Conservation (phyloP, 1,284 basidiomycete genomes). For the Megacollybia platyphylla region DNA sequence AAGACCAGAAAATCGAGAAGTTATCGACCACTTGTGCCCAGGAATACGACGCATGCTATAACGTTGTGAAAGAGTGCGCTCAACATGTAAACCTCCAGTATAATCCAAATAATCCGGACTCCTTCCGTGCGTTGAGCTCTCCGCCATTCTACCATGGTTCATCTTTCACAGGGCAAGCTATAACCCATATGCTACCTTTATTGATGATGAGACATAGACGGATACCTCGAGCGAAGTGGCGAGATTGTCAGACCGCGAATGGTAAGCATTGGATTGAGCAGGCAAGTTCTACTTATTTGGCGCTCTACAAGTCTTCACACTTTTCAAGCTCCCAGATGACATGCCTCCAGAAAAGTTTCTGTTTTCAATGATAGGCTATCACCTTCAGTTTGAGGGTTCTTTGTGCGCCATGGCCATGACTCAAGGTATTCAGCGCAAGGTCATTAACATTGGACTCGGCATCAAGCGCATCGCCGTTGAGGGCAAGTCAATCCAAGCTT, state of each 20-base stretch:
- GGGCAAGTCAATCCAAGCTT: conserved; percentile 42
- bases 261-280: conserved; percentile 77
- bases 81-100: conserved; percentile 39
- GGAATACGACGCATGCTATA: conserved; percentile 59
- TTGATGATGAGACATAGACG: conserved; percentile 76
- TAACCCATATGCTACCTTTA: conserved; percentile 62
- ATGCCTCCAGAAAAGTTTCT: conserved; percentile 49
- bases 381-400: conserved; percentile 53
- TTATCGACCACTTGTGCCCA: conserved; percentile 11
- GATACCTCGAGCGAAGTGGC: conserved; percentile 63
- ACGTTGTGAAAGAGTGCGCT: conserved; percentile 41
- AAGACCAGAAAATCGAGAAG: not conserved
- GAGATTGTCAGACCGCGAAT: conserved; percentile 40
- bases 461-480: conserved; percentile 52
- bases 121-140: conserved; percentile 38
- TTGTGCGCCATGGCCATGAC: conserved; percentile 74
- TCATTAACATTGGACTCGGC: conserved; percentile 66
- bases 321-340: conserved; percentile 29
- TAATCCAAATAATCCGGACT: conserved; percentile 42
- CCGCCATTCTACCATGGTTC: conserved; percentile 1
- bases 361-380: conserved; percentile 67
- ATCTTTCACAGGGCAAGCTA: conserved; percentile 38
- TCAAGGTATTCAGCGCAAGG: conserved; percentile 58
- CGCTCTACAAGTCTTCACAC: too few species aligned
- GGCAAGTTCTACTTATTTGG: conserved; percentile 13